phyloP scores from a whole-genome alignment of 2,329 filamentous ascomycete species.

The Beauveria australis region DNA sequence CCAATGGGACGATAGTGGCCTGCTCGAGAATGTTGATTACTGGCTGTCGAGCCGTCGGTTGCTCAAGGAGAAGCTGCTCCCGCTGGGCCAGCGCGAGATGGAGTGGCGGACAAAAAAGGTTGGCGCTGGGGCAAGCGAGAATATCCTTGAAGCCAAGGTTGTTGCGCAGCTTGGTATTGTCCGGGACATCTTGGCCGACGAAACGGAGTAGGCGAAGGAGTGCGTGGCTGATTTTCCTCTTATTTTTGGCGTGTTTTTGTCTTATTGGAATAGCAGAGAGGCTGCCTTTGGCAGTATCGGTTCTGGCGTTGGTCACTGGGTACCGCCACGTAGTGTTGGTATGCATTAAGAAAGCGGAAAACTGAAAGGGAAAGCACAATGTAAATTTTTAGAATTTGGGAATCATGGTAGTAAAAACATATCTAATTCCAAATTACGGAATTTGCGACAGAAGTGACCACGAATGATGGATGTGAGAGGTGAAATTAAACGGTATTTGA shows the following conservation, averaged over 20 bases:
- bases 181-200: constrained; percentile 45
- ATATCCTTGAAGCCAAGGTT: constrained; percentile 66
- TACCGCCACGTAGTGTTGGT: not conserved
- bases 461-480: not conserved
- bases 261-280: not conserved
- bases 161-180: constrained; percentile 58
- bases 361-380: not conserved
- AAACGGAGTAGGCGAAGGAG: constrained; percentile 29
- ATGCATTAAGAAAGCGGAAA: not conserved
- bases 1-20: constrained; percentile 62
- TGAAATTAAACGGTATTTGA: not conserved
- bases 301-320: constrained; percentile 10
- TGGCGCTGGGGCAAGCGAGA: constrained; percentile 41
- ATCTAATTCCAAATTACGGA: not conserved
- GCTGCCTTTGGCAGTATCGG: not conserved
- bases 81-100: constrained; percentile 63
- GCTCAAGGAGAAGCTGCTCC: constrained; percentile 64
- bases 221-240: constrained; percentile 13
- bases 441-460: not conserved
- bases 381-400: not conserved
- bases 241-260: constrained; percentile 9
- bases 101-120: constrained; percentile 46
- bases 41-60: constrained; percentile 63
- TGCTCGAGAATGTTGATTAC: constrained; percentile 78
- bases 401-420: not conserved